phyloP scores from a whole-genome alignment of 2,329 filamentous ascomycete species.

The Fusarium sp. region DNA sequence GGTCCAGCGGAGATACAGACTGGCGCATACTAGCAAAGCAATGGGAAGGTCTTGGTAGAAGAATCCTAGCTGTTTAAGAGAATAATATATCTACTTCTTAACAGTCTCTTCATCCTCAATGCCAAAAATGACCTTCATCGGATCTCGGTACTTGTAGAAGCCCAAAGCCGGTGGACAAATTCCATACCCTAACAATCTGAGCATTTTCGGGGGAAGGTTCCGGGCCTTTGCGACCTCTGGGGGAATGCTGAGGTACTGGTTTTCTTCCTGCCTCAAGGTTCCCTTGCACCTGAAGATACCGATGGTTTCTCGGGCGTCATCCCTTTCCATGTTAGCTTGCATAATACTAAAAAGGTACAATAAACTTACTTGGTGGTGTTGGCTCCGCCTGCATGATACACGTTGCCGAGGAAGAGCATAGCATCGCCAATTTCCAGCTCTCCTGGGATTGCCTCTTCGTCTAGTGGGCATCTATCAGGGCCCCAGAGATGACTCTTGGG shows the following conservation, averaged over 20 bases:
- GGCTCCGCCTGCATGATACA: background rate
- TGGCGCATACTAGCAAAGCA: background rate
- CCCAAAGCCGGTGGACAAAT: background rate
- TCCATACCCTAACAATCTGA: background rate
- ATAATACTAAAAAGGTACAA: accelerated
- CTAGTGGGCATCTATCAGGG: background rate
- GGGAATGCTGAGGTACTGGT: background rate
- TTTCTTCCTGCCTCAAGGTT: background rate
- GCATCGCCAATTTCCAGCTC: accelerated
- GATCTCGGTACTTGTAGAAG: background rate
- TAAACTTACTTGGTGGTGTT: accelerated
- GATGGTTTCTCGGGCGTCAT: background rate
- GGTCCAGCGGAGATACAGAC: accelerated
- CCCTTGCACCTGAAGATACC: background rate
- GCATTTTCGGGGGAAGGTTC: background rate
- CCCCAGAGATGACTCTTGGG: background rate
- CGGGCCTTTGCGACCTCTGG: background rate
- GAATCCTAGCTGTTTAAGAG: background rate
- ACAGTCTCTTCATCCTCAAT: background rate
- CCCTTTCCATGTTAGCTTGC: accelerated
- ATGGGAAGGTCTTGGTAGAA: background rate
- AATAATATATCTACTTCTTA: accelerated
- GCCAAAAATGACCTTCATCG: background rate
- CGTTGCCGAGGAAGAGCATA: background rate
- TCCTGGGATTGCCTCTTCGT: accelerated